Evolutionary conservation across 306 rosid genomes (phyloP).

Genomic region (Vigna hirtella): DNA sequence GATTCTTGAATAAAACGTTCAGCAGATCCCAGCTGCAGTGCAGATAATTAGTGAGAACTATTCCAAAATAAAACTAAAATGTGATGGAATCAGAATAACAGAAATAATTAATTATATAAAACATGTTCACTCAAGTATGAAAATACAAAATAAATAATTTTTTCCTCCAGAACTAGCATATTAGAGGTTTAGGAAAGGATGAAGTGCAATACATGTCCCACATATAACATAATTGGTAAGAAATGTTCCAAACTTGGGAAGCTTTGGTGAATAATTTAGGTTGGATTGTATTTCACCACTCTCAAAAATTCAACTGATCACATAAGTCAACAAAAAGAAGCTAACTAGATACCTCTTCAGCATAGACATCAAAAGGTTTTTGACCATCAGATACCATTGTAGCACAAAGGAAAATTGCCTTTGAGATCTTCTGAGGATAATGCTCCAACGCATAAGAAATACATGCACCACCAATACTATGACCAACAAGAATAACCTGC

Average conservation of each 20-base stretch:
- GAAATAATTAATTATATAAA: not conserved
- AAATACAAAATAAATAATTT: conserved; percentile 8
- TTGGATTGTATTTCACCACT: not conserved
- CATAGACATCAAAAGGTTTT: conserved; percentile 89
- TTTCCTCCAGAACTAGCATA: not conserved
- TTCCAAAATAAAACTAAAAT: conserved; percentile 19
- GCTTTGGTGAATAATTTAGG: not conserved
- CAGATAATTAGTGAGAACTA: conserved; percentile 27
- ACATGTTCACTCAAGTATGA: conserved; percentile 7
- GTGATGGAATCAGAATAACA: conserved; percentile 2
- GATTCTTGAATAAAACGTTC: conserved; percentile 88
- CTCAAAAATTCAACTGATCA: conserved; percentile 15
- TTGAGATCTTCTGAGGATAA: conserved; percentile 76
- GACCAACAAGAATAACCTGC: conserved; percentile 94
- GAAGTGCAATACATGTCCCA: conserved; percentile 6
- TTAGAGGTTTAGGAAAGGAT: conserved; percentile 13
- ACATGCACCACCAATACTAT: conserved; percentile 97
- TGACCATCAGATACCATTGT: conserved; percentile 92
- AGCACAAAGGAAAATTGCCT: conserved; percentile 89
- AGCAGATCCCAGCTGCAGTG: conserved; percentile 84
- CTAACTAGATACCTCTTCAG: conserved; percentile 68
- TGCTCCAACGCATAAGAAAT: conserved; percentile 92
- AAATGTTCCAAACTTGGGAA: not conserved
- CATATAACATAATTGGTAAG: conserved; percentile 5
- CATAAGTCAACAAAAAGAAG: conserved; percentile 25